These are phyloP conservation scores for Fusarium paranaense DNA, from an alignment of 2,329 filamentous ascomycete genomes.

Conservation along the genomic window DNA sequence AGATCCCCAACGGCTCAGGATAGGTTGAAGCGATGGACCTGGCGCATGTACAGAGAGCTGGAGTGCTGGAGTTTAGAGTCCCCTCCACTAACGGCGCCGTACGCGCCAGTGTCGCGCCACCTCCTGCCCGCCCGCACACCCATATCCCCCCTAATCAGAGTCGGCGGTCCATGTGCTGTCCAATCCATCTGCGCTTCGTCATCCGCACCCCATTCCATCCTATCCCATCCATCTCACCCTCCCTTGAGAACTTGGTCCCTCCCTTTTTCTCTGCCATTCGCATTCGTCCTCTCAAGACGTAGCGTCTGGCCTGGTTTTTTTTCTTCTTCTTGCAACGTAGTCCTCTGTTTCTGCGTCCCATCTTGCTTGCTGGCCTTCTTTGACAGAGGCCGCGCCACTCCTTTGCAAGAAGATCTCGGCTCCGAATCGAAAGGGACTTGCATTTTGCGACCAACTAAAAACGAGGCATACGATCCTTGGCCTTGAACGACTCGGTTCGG, in stretches of 20 bases:
- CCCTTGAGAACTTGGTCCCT: conserved; percentile 12
- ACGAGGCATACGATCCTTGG: conserved; percentile 8
- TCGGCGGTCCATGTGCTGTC: conserved; percentile 6
- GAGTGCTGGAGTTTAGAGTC: background rate
- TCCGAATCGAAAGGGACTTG: conserved; percentile 1
- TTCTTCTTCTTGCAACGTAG: conserved; percentile 3
- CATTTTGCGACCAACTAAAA: conserved; percentile 7
- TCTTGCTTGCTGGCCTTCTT: conserved; percentile 46
- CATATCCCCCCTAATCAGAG: conserved; percentile 32
- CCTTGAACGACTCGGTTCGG: background rate
- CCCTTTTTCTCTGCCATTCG: conserved; percentile 25
- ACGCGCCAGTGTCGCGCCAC: conserved; percentile 22
- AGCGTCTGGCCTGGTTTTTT: conserved; percentile 17
- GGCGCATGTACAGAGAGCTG: background rate
- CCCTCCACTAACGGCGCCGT: conserved; percentile 5
- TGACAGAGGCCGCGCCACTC: conserved; percentile 52
- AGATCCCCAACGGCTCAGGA: background rate
- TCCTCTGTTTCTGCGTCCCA: conserved; percentile 1
- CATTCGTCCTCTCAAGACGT: conserved; percentile 22
- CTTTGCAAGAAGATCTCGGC: conserved; percentile 35
- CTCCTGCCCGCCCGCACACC: conserved; percentile 6
- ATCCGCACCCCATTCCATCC: conserved; percentile 24
- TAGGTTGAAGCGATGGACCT: background rate
- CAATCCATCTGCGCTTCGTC: conserved; percentile 25
- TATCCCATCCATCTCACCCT: conserved; percentile 25